These are phyloP conservation scores for Cylindrotheca closterium DNA, from an alignment of 108 stramenopile species.

Conservation along the genomic window DNA sequence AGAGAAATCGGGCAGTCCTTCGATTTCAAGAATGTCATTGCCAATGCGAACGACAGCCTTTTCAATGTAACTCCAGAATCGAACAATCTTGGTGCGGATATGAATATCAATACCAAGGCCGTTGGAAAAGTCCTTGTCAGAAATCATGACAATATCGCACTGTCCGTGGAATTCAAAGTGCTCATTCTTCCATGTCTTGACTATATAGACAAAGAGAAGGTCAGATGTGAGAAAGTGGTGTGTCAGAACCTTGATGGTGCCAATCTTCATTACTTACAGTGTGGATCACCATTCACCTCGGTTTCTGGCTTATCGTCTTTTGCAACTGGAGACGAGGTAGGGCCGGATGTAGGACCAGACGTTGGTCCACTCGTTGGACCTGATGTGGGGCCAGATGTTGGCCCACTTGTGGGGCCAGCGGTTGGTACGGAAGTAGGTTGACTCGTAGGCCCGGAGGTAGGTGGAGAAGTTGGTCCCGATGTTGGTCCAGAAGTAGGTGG, in stretches of 20 bases:
- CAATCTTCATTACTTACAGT: not conserved
- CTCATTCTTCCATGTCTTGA: slow-evolving; percentile 6
- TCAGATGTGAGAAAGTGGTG: not conserved
- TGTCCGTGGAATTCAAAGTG: slow-evolving; percentile 12
- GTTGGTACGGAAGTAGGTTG: not conserved
- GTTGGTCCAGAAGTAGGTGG: not conserved
- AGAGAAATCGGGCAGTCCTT: not conserved
- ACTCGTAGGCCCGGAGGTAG: not conserved
- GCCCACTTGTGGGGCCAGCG: not conserved
- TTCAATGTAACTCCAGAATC: slow-evolving; percentile 10
- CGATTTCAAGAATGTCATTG: slow-evolving; percentile 11
- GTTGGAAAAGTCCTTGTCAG: slow-evolving; percentile 6
- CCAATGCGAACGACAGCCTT: slow-evolving; percentile 10
- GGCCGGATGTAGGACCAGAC: not conserved
- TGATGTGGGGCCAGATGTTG: not conserved
- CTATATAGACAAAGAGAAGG: not conserved
- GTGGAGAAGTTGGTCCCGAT: not conserved
- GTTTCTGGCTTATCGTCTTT: too few species aligned
- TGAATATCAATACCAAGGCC: not conserved
- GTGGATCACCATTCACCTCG: not conserved
- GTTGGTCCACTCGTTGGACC: not conserved
- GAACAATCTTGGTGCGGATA: slow-evolving; percentile 12
- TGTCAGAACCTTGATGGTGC: not conserved
- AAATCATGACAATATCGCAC: slow-evolving; percentile 17
- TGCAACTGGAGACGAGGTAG: too few species aligned